Evolutionary conservation across 148 eudicot species (phyloP), one percentile per base, ranked within the genome.

Genomic region (Amaranthus cruentus): DNA sequence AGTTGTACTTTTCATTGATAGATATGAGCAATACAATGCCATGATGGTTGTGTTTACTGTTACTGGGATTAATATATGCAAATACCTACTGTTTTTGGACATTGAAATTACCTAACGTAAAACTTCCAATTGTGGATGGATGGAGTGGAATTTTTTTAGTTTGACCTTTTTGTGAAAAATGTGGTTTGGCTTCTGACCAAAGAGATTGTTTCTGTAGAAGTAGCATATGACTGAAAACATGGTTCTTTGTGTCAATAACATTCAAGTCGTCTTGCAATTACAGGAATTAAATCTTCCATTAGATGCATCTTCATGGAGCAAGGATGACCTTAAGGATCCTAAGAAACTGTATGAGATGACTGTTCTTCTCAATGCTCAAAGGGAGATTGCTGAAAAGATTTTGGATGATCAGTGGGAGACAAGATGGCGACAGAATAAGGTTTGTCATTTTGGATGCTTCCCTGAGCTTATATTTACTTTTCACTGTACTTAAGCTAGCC

Each of bases 351-450:
- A 88, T 67, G 98, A 93, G 82, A 93, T 90, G 96, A 90, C 86
- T 21, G 84, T 93, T 78, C 94, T 93, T 81, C 92, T 93, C 64
- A 89, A 87, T 75, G 98, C 96, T 48, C 98, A 90, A 72, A 84
- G 83, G 77, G 98, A 90, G 82, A 86, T 90, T 73, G 90, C 94
- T 10, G 91, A 88, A 55, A 83, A 87, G 67, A 83, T 93, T 63
- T 85, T 93, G 81, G 96, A 93, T 78, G 84, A 90, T 4, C 92
- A 93, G 72, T 90, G 96, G 98, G 98, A 93, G 69, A 83, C 90
- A 6, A 87, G 87, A 59, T 93, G 96, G 98, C 94, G 96, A 7
- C 90, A 93, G 78, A 87, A 89, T 42, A 87, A 90, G 94, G 98
- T 93, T 63, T 47, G 79, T 76, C 14, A 56, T 56, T 15, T 60